Percentiles rank a stretch among this genome's conserved stretches.
Conservation (phyloP, 441 rosid genomes). For the Arabidopsis hybrid region DNA sequence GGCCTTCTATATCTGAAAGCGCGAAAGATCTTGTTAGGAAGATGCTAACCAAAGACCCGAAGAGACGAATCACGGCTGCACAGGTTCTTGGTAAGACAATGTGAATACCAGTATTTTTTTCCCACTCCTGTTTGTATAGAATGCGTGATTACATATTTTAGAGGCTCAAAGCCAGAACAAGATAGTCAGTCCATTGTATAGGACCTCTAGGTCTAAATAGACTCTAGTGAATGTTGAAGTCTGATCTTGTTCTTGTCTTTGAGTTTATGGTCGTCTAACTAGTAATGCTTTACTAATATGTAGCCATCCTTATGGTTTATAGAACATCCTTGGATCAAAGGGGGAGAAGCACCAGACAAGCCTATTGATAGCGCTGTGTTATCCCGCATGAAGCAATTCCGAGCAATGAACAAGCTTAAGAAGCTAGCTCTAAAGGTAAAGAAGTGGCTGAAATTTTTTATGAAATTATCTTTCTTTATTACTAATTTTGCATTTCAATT, state of each 20-base stretch:
- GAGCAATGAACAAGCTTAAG: conserved; percentile 96
- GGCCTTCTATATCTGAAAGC: conserved; percentile 86
- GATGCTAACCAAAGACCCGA: conserved; percentile 84
- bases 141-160: not conserved
- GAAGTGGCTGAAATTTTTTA: not conserved
- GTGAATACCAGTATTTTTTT: not conserved
- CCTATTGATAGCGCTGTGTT: conserved; percentile 89
- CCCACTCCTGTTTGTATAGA: not conserved
- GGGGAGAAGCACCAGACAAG: conserved; percentile 88
- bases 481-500: not conserved
- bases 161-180: conserved; percentile 7
- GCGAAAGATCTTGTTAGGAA: conserved; percentile 92
- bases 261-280: conserved; percentile 35
- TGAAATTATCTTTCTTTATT: not conserved
- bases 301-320: conserved; percentile 43
- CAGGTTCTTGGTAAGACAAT: conserved; percentile 81
- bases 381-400: conserved; percentile 95
- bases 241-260: not conserved
- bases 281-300: conserved; percentile 31
- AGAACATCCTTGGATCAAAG: conserved; percentile 96
- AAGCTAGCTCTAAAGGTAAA: conserved; percentile 88
- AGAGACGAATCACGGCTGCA: conserved; percentile 74
- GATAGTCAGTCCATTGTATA: not conserved
- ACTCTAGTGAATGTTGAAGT: not conserved
- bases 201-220: not conserved